phyloP scores from a whole-genome alignment of 441 rosid genomes.

The Gossypium gossypioides region DNA sequence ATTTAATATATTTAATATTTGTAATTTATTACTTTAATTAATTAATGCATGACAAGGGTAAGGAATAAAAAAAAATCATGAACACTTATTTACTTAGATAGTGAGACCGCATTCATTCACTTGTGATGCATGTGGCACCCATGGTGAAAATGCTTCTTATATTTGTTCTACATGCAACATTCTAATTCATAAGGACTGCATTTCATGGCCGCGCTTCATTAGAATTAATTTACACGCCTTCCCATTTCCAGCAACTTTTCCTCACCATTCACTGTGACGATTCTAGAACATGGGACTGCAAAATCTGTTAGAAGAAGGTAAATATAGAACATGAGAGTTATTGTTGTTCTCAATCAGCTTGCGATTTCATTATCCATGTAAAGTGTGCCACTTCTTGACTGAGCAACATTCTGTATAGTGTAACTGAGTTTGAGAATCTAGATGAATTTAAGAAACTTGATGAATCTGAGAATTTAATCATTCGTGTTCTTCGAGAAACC shows the following conservation, averaged over 20 bases:
- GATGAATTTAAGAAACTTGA: not conserved
- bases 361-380: not conserved
- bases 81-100: too few relatives aligned
- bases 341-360: not conserved
- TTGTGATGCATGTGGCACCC: slow-evolving; percentile 12
- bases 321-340: not conserved
- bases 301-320: too few relatives aligned
- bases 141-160: not conserved
- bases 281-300: too few relatives aligned
- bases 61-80: too few relatives aligned
- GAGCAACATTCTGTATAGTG: not conserved
- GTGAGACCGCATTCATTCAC: too few relatives aligned
- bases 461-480: not conserved
- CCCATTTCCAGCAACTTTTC: not conserved
- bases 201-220: not conserved
- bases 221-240: slow-evolving; percentile 13
- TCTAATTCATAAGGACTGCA: slow-evolving; percentile 9
- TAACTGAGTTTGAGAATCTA: not conserved
- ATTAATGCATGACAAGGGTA: too few relatives aligned
- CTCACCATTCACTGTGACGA: not conserved
- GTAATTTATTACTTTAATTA: too few relatives aligned
- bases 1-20: too few relatives aligned
- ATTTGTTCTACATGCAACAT: slow-evolving; percentile 1
- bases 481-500: not conserved
- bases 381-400: not conserved